Conservation (phyloP, 140 eudicot species). For the Oenanthe javanica region DNA sequence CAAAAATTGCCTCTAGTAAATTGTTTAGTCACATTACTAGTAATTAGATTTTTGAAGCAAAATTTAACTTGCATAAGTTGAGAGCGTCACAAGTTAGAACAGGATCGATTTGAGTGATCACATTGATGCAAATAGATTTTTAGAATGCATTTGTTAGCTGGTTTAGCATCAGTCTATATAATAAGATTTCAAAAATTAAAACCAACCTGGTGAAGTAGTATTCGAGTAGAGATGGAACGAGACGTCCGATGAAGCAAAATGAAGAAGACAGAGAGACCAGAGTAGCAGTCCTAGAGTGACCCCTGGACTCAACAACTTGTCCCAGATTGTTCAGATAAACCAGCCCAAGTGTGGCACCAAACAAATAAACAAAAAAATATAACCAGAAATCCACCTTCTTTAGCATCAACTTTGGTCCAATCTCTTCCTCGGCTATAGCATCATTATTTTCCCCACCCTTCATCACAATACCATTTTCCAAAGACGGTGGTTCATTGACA, state of each 20-base stretch:
- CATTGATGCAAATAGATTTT: neutral
- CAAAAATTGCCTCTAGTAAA: no score
- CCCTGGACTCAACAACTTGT: constrained; percentile 82
- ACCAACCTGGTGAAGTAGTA: constrained; percentile 51
- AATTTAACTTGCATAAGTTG: no score
- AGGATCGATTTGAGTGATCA: neutral
- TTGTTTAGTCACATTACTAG: no score
- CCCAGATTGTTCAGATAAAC: constrained; percentile 89
- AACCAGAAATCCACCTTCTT: constrained; percentile 71
- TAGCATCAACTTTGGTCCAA: constrained; percentile 52
- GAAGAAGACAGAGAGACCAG: constrained; percentile 87
- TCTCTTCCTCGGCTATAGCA: constrained; percentile 26
- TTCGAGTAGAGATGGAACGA: constrained; percentile 67
- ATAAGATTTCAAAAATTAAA: neutral
- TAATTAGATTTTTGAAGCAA: no score
- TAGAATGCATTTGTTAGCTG: neutral
- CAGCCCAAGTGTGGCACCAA: constrained; percentile 86
- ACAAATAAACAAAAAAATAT: constrained; percentile 67
- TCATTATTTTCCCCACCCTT: constrained; percentile 8
- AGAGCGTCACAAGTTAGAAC: no score
- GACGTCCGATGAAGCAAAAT: constrained; percentile 79
- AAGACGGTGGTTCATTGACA: neutral
- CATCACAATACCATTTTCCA: constrained; percentile 5
- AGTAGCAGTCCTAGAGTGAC: constrained; percentile 56
- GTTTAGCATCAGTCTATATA: neutral